Conservation (phyloP, 2,329 filamentous ascomycete species). For the Ascochyta viciae-villosae region DNA sequence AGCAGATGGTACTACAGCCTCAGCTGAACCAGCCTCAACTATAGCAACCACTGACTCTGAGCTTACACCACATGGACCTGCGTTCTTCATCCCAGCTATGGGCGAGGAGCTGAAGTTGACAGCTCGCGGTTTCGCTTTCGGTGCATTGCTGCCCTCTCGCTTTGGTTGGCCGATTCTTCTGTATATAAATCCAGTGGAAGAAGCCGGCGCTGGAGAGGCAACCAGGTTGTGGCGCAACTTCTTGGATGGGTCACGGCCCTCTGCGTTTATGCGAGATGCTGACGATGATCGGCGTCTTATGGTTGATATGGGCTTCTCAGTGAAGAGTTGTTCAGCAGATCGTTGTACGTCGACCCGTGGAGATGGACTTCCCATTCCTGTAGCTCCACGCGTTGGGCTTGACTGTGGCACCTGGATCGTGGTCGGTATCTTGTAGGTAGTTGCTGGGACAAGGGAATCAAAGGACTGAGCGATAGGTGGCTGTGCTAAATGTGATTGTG, state of each 20-base stretch:
- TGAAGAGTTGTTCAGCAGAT: slow-evolving; percentile 25
- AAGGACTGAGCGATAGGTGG: slow-evolving; percentile 3
- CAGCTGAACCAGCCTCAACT: background rate
- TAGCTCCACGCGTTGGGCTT: background rate
- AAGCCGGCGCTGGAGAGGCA: slow-evolving; percentile 31
- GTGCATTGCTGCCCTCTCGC: slow-evolving; percentile 3
- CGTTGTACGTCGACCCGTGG: background rate
- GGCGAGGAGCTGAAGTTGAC: slow-evolving; percentile 39
- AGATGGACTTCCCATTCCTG: background rate
- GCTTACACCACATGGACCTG: background rate
- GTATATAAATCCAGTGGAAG: slow-evolving; percentile 39
- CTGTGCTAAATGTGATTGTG: background rate
- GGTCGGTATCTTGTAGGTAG: slow-evolving; percentile 9
- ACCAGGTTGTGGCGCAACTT: slow-evolving; percentile 22
- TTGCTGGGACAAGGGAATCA: slow-evolving; percentile 15
- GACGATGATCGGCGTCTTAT: background rate
- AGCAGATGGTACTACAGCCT: background rate
- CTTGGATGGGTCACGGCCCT: background rate
- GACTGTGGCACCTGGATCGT: slow-evolving; percentile 12
- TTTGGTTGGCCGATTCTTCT: slow-evolving; percentile 28
- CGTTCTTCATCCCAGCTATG: slow-evolving; percentile 3
- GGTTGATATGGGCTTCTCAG: background rate
- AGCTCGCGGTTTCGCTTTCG: slow-evolving; percentile 26
- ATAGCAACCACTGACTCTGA: background rate
- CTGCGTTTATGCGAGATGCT: background rate